phyloP scores from a whole-genome alignment of 2,329 filamentous ascomycete genomes.

The Kalmusia sp. region DNA sequence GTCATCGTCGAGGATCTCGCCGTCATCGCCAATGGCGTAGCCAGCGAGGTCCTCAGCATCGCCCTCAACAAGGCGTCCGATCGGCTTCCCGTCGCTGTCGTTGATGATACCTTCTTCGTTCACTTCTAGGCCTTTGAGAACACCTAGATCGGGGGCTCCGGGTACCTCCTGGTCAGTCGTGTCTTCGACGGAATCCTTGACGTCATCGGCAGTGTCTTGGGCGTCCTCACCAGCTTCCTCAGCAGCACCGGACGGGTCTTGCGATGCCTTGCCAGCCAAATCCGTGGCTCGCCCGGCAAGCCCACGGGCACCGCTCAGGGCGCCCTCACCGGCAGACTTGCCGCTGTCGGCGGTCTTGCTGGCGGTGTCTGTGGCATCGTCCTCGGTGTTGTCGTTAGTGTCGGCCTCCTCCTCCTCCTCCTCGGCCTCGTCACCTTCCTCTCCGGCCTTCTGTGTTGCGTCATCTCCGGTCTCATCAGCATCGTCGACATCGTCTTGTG shows the following conservation, averaged over 20 bases:
- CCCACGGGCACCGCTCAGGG: constrained; percentile 53
- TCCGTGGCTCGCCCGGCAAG: constrained; percentile 56
- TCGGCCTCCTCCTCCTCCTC: constrained; percentile 27
- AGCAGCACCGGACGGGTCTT: constrained; percentile 47
- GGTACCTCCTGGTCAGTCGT: constrained; percentile 41
- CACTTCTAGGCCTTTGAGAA: constrained; percentile 60
- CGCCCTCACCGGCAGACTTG: constrained; percentile 45
- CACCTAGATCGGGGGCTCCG: constrained; percentile 52
- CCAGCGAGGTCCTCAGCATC: constrained; percentile 61
- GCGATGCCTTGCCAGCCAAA: constrained; percentile 51
- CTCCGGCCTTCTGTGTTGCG: constrained; percentile 52
- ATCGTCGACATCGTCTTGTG: constrained; percentile 23
- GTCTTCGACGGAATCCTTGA: constrained; percentile 33
- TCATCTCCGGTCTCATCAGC: constrained; percentile 55
- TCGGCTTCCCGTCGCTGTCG: constrained; percentile 57
- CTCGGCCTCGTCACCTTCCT: constrained; percentile 24
- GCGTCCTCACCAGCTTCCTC: constrained; percentile 45
- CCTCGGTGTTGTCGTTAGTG: constrained; percentile 49
- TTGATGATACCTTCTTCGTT: constrained; percentile 62
- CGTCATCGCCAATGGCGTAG: constrained; percentile 60
- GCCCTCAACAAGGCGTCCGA: constrained; percentile 59
- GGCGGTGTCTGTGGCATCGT: constrained; percentile 46
- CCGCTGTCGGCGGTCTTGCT: constrained; percentile 44
- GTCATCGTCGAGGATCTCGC: constrained; percentile 63
- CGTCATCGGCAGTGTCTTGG: constrained; percentile 22